Base-by-base conservation (phyloP, 352 stramenopile species). In the Globisporangium paroecandrum region DNA sequence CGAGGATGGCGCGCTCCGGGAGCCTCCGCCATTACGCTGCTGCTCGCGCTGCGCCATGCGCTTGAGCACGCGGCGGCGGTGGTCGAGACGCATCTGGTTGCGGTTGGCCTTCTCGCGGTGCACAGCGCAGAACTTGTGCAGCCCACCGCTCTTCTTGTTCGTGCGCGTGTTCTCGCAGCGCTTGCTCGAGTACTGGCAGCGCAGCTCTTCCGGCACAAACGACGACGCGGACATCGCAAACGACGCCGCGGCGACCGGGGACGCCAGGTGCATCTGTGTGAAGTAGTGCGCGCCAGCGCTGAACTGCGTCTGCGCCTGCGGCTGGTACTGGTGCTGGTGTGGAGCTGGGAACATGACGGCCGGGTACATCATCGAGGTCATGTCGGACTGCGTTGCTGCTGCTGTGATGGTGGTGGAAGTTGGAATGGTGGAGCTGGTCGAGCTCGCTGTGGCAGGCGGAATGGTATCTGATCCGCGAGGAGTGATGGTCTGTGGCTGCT, bases 71-170 rank as follows among this genome's bases (percentile, higher is more conserved):
- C 82, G 78, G 2, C 82, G 78, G 12, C 80, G 75, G 58, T 85
- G 81, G 62, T 90, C 82, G 25, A 89, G 71, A 2, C 82, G 77
- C 71, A 89, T 90, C 65, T 93, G 85, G 65, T 91, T 90, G 29
- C 79, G 79, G 72, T 93, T 93, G 25, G 76, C 76, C 67, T 84
- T 83, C 36, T 82, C 71, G 56, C 78, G 76, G 54, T 86, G 78
- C 62, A 79, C 80, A 58, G 77, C 78, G 69, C 78, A 86, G 58
- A 84, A 78, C 64, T 82, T 86, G 76, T 86, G 78, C n/a, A 82
- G 59, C 36, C 78, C 77, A 27, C 78, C 78, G 62, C 81, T 80
- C 53, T 77, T 72, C 64, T 86, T 86, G 53, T 75, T 69, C 0
- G 75, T 77, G 29, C 75, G 78, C 34, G 58, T 66, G 64, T 86